Evolutionary conservation across 106 monocot genomes (phyloP).

Genomic region (Dendrobium officinale): DNA sequence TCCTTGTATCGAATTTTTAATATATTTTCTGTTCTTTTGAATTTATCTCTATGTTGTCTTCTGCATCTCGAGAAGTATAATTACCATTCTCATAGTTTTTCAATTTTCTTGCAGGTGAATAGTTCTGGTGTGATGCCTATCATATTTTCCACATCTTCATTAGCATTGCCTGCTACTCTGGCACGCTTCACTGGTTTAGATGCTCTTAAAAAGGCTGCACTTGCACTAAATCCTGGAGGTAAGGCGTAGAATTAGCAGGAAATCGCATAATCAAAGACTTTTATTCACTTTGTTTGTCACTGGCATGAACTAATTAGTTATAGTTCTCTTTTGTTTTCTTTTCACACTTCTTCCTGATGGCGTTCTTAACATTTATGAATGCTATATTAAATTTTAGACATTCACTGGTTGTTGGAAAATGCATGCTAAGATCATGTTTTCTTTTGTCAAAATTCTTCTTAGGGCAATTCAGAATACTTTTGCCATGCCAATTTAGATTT

Average conservation of each 20-base stretch:
- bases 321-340: background rate
- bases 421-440: background rate
- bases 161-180: constrained; percentile 88
- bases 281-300: background rate
- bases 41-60: background rate
- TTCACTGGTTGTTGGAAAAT: background rate
- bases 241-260: background rate
- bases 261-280: background rate
- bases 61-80: background rate
- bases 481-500: background rate
- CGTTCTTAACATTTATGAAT: background rate
- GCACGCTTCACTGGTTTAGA: constrained; percentile 87
- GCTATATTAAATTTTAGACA: background rate
- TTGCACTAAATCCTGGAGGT: constrained; percentile 95
- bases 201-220: constrained; percentile 80
- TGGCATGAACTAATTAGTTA: background rate
- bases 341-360: background rate
- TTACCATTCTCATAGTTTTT: constrained; percentile 3
- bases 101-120: constrained; percentile 57
- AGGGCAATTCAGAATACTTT: background rate
- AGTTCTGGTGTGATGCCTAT: constrained; percentile 99
- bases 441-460: background rate
- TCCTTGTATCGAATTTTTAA: background rate
- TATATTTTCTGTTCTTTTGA: background rate
- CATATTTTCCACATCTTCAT: constrained; percentile 95